Conservation (phyloP, 768 basidiomycete genomes). For the Leccinum variicolor region DNA sequence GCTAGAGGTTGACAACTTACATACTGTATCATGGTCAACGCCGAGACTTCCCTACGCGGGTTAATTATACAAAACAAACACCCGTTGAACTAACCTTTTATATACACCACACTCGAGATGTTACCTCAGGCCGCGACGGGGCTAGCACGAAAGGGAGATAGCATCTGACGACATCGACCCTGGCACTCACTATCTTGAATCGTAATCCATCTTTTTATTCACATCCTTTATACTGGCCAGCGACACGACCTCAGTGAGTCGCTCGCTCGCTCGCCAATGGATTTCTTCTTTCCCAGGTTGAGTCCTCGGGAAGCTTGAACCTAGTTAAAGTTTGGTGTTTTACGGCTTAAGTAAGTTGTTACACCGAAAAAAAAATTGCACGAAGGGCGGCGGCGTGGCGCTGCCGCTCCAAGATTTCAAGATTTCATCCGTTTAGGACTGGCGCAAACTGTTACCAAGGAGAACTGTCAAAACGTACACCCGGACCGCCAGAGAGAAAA, state of each 20-base stretch:
- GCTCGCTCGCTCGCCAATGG: background rate
- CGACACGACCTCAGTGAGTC: background rate
- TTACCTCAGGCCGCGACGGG: background rate
- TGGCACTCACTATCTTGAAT: background rate
- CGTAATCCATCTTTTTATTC: background rate
- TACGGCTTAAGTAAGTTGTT: background rate
- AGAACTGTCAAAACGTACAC: background rate
- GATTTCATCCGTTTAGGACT: too few relatives aligned
- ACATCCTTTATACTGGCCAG: background rate
- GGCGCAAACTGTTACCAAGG: background rate
- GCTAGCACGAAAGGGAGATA: background rate
- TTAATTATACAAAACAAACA: background rate
- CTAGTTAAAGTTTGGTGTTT: background rate
- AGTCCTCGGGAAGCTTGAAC: background rate
- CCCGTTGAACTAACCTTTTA: background rate
- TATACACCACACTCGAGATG: background rate
- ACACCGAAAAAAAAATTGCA: background rate
- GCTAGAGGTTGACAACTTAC: background rate
- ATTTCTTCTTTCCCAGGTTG: background rate
- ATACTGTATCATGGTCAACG: background rate
- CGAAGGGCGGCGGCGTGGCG: background rate
- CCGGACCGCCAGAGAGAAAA: background rate
- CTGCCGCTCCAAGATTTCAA: background rate
- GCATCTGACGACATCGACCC: background rate
- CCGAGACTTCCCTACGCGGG: background rate